phyloP scores from a whole-genome alignment of 306 rosid species.

The Prinsepia uniflora region DNA sequence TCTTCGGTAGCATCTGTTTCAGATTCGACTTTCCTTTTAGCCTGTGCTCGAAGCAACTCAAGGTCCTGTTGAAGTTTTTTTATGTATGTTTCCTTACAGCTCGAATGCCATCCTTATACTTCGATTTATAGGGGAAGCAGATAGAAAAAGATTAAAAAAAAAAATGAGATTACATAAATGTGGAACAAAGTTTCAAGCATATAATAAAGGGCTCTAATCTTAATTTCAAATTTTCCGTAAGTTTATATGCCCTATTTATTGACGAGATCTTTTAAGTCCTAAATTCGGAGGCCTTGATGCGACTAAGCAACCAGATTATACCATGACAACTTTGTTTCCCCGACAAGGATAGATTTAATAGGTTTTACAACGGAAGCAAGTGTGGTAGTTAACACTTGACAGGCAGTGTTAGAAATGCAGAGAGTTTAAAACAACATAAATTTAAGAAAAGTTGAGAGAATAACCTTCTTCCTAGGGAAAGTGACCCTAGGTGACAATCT shows the following conservation, averaged over 20 bases:
- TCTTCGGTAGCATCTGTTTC: conserved; percentile 34
- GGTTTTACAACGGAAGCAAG: not conserved
- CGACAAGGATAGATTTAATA: not conserved
- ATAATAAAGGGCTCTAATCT: not conserved
- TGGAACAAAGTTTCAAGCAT: not conserved
- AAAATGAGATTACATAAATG: conserved; percentile 4
- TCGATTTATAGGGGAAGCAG: conserved; percentile 52
- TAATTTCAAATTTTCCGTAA: not conserved
- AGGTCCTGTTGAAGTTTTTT: conserved; percentile 79
- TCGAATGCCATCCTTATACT: conserved; percentile 75
- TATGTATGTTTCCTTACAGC: conserved; percentile 75
- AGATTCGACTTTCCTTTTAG: conserved; percentile 36
- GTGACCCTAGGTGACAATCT: conserved; percentile 92
- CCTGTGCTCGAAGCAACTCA: conserved; percentile 65
- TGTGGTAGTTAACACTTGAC: not conserved
- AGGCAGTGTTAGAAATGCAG: not conserved
- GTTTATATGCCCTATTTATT: not conserved
- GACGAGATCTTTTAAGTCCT: not conserved
- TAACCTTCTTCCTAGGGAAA: conserved; percentile 88
- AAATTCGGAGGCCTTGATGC: too few relatives aligned
- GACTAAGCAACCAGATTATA: not conserved
- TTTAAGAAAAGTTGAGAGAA: not conserved
- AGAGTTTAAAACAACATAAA: not conserved
- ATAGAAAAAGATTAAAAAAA: not conserved
- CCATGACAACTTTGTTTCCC: not conserved